Conservation (phyloP, 1,284 basidiomycete species). For the Moesziomyces sp. region DNA sequence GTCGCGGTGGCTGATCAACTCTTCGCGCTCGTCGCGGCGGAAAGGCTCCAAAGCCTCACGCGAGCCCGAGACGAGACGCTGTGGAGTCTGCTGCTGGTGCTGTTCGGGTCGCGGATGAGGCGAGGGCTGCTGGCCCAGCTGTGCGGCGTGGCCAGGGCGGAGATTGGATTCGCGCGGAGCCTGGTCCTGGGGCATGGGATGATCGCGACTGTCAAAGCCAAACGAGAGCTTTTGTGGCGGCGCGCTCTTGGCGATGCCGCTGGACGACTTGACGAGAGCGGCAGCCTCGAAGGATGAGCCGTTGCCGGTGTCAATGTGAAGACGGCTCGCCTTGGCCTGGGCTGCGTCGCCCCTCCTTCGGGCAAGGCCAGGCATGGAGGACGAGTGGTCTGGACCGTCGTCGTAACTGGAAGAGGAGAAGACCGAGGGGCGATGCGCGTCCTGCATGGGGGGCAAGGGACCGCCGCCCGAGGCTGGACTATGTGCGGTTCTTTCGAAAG, state of each 20-base stretch:
- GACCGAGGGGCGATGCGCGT: constrained; percentile 35
- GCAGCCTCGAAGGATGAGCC: constrained; percentile 21
- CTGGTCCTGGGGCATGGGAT: constrained; percentile 33
- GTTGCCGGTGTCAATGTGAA: constrained; percentile 56
- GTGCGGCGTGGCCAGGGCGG: constrained; percentile 17
- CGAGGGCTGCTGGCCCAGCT: constrained; percentile 12
- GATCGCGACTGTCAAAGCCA: constrained; percentile 33
- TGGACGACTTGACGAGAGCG: constrained; percentile 7
- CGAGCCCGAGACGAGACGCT: constrained; percentile 32
- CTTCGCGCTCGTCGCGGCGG: constrained; percentile 38
- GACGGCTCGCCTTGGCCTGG: constrained; percentile 58
- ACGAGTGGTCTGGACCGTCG: constrained; percentile 31
- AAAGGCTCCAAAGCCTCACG: constrained; percentile 19
- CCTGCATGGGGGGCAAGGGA: constrained; percentile 44
- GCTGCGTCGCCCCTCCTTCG: constrained; percentile 62
- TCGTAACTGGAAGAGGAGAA: constrained; percentile 33
- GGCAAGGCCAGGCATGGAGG: constrained; percentile 46
- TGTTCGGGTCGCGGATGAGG: constrained; percentile 21
- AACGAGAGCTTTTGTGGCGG: constrained; percentile 63
- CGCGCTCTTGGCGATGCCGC: constrained; percentile 53
- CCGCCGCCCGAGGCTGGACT: constrained; percentile 32
- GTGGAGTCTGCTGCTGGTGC: constrained; percentile 2
- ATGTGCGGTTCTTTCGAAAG: constrained; percentile 24
- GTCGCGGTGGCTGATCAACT: constrained; percentile 27
- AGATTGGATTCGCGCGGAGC: constrained; percentile 14